Evolutionary conservation across 176 grass and related monocot genomes (phyloP).

Genomic region (Rhynchospora pubera): DNA sequence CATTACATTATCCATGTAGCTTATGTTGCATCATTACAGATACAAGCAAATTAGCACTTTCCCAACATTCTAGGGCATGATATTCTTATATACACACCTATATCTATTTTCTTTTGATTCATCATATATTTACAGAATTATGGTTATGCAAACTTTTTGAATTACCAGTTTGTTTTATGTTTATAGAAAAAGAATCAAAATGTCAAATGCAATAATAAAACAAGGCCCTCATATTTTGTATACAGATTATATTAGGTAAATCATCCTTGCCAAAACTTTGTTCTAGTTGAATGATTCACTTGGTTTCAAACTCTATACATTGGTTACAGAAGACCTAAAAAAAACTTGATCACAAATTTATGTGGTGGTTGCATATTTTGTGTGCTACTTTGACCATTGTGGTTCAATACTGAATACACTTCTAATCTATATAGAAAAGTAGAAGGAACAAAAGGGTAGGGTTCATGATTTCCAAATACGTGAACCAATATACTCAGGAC

Average conservation of each 20-base stretch:
- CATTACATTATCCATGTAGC: neutral
- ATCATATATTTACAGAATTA: neutral
- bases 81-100: neutral
- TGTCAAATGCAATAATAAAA: neutral
- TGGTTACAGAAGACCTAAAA: neutral
- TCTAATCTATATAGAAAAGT: neutral
- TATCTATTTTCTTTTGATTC: neutral
- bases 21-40: neutral
- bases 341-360: neutral
- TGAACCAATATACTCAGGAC: neutral
- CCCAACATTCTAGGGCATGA: neutral
- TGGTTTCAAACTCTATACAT: neutral
- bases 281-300: neutral
- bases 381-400: neutral
- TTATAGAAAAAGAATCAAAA: neutral
- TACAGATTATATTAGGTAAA: neutral
- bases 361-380: neutral
- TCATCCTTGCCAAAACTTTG: neutral
- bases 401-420: neutral
- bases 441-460: neutral
- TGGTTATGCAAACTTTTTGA: neutral
- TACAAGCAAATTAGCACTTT: neutral
- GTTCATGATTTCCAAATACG: neutral
- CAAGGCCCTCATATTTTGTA: neutral
- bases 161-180: neutral